phyloP scores from a whole-genome alignment of 768 basidiomycete species.

The Amanita subjunquillea region DNA sequence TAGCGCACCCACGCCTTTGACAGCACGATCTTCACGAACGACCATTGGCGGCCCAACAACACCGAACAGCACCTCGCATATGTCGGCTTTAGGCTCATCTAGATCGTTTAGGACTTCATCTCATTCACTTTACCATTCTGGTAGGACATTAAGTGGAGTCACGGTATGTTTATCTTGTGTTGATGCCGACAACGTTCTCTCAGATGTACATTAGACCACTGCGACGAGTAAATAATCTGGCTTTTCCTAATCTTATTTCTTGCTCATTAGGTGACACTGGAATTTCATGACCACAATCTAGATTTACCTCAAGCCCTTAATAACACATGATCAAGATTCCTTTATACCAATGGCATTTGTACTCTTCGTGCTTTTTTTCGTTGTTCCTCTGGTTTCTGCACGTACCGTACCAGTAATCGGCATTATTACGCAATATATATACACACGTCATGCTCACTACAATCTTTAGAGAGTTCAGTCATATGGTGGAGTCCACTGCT shows the following conservation, averaged over 20 bases:
- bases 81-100: constrained; percentile 48
- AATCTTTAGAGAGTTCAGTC: neutral
- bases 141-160: constrained; percentile 62
- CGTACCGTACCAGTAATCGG: constrained; percentile 18
- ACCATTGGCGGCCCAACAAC: constrained; percentile 46
- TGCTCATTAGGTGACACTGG: constrained; percentile 10
- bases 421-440: constrained; percentile 25
- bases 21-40: constrained; percentile 62
- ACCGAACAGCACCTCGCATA: constrained; percentile 43
- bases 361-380: constrained; percentile 18
- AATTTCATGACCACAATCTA: constrained; percentile 10
- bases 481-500: constrained; percentile 34
- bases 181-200: constrained; percentile 1
- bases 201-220: constrained; percentile 22
- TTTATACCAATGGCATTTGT: constrained; percentile 32
- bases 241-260: constrained; percentile 4
- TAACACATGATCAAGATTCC: constrained; percentile 23
- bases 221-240: constrained; percentile 22
- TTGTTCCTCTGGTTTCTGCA: constrained; percentile 21
- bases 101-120: constrained; percentile 61
- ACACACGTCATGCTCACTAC: constrained; percentile 8
- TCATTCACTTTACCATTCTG: constrained; percentile 67
- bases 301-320: constrained; percentile 13
- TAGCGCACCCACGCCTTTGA: constrained; percentile 79
- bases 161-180: constrained; percentile 36